Base-by-base conservation (phyloP, 176 grass and related monocot species). In the Bothriochloa decipiens region DNA sequence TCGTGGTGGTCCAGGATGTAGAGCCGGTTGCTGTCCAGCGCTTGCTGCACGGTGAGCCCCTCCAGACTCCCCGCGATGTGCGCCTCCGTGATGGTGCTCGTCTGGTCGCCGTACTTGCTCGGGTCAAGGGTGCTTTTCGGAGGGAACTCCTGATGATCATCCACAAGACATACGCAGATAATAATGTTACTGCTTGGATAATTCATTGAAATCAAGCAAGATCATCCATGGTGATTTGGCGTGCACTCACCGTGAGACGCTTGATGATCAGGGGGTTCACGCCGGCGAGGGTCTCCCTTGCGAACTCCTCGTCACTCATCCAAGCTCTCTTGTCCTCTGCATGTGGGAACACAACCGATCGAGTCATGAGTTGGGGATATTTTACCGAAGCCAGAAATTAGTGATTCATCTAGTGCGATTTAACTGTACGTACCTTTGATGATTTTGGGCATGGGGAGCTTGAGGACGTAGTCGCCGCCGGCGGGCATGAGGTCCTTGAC, bases 1-100 rank as follows among this genome's bases (percentile, higher is more conserved):
- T 97, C 94, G 36, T 97, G 91, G 83, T 97, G 89, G 72, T 97
- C 91, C 35, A 97, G 72, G 42, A 97, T 93, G 79, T 84, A 97
- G 28, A 93, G 60, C 66, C 66, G 80, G 65, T 91, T 86, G 40
- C 7, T 6, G 8, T 46, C 22, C 18, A 97, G 4, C 16, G 94
- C 94, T 86, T 65, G 36, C 40, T 91, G 15, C 15, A 87, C 78
- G 8, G 68, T 91, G 28, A 88, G 63, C 11, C 78, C 86, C 32
- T 90, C 89, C 1, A 93, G 81, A 67, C 67, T 83, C 15, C 47
- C 53, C 50, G 50, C 77, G 17, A 97, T 65, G 29, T 93, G 89
- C 8, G 66, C 91, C 36, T 20, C 45, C 23, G 80, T 86, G 63
- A 97, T 91, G 11, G 63, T 91, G 89, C 91, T 93, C 46, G 49